Conservation (phyloP, 805 yeast genomes). For the Cyberlindnera bimundalis region DNA sequence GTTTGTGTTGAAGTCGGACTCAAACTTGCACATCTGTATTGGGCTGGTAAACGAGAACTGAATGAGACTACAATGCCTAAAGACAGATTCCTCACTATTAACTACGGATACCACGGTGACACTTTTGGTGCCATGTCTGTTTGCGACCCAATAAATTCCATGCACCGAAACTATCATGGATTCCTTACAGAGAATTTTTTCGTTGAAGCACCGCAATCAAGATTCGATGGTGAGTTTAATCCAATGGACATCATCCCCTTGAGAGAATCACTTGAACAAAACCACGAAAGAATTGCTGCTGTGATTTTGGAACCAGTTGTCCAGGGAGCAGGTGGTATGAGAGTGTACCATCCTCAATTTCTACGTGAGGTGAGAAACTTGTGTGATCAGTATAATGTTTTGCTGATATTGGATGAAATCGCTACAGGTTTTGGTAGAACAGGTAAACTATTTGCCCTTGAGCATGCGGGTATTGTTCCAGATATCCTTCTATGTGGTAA, state of each 20-base stretch:
- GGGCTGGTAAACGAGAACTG: constrained; percentile 26
- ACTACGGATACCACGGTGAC: constrained; percentile 38
- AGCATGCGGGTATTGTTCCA: constrained; percentile 29
- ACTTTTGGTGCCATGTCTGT: constrained; percentile 39
- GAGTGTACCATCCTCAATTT: constrained; percentile 33
- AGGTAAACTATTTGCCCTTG: constrained; percentile 29
- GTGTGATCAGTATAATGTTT: constrained; percentile 30
- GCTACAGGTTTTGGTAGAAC: constrained; percentile 22
- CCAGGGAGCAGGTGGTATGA: constrained; percentile 40
- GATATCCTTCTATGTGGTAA: constrained; percentile 29
- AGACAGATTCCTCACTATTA: constrained; percentile 30
- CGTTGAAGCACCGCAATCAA: constrained; percentile 26
- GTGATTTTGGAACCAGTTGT: constrained; percentile 35
- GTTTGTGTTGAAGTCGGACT: constrained; percentile 39
- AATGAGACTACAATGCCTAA: constrained; percentile 16
- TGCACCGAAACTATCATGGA: constrained; percentile 32
- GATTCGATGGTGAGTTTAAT: constrained; percentile 17
- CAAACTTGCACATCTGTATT: constrained; percentile 34
- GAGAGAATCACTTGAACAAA: constrained; percentile 26
- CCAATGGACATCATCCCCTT: constrained; percentile 28
- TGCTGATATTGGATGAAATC: constrained; percentile 36
- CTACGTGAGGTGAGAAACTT: constrained; percentile 31
- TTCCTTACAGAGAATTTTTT: constrained; percentile 30
- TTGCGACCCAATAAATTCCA: constrained; percentile 32
- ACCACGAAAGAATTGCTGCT: constrained; percentile 33